Base-by-base conservation (phyloP, 345 rosid species). In the Acer negundo region DNA sequence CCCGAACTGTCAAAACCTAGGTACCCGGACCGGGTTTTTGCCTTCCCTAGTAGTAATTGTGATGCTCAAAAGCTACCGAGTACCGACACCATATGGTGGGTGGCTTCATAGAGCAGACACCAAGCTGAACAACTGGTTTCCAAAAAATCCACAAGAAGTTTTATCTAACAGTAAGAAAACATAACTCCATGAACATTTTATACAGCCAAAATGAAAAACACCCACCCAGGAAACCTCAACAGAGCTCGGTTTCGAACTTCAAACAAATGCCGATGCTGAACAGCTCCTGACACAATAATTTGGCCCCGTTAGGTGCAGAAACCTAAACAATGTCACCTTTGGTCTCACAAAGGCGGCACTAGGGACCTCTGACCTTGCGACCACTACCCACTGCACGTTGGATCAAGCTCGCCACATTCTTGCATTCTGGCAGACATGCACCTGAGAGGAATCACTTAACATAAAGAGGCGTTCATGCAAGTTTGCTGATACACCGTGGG, bases 401-500 rank as follows among this genome's bases (percentile, higher is more conserved):
- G 55, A 94, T 96, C 67, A 92, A 92, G 22, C 84, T 89, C 0
- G 99, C 95, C 7, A 78, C 76, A 8, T 68, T 87, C 74, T 89
- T 73, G 75, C 98, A 92, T 13, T 91, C 73, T 79, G 88, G 80
- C 94, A 94, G 15, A 92, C 80, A 26, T 91, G 92, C 92, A 91
- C 89, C 80, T 90, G 87, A 8, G 97, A 90, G 19, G 88, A 91
- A 68, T 94, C 97, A 7, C 97, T 92, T 0, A 92, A 87, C 0
- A 91, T 92, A 78, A 92, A 90, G 58, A 92, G 94, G 20, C 97
- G 92, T 79, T 92, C 98, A 35, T 91, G 90, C 75, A 96, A 78
- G 76, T 94, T 96, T 4, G 92, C 97, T 0, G 93, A 82, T 11
- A 95, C 97, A 20, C 95, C 93, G 6, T 94, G 97, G 13, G 95